These are phyloP conservation scores for Curvularia eragrostidis DNA, from an alignment of 2,329 filamentous ascomycete genomes.

Conservation along the genomic window DNA sequence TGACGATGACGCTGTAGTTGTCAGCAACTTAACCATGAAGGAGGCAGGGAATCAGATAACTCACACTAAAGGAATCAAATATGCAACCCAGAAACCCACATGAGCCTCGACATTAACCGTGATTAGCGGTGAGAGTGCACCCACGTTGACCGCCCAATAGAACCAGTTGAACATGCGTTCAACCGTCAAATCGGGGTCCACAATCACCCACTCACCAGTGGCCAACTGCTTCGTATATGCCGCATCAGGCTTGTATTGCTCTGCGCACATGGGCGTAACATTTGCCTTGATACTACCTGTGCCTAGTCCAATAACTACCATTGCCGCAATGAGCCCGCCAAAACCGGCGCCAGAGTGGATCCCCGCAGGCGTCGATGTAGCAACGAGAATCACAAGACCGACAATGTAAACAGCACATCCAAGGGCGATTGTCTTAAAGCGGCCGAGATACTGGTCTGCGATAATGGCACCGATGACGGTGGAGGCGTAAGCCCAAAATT, in stretches of 20 bases:
- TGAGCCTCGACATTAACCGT: conserved; percentile 19
- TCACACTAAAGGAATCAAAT: conserved; percentile 14
- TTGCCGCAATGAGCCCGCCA: conserved; percentile 14
- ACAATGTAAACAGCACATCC: conserved; percentile 15
- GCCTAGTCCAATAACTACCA: conserved; percentile 17
- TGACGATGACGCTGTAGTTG: neutral
- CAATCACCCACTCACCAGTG: conserved; percentile 14
- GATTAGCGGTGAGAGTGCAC: conserved; percentile 11
- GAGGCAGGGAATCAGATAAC: neutral
- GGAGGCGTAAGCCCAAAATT: conserved; percentile 15
- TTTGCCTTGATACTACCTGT: conserved; percentile 24
- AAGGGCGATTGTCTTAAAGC: conserved; percentile 14
- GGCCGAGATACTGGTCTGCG: conserved; percentile 21
- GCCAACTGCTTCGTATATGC: conserved; percentile 7
- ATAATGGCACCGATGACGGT: conserved; percentile 19
- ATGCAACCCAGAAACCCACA: conserved; percentile 18
- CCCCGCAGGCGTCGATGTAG: conserved; percentile 13
- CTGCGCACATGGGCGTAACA: conserved; percentile 17
- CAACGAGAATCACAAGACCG: conserved; percentile 15
- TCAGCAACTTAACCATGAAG: neutral
- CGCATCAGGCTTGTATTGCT: conserved; percentile 14
- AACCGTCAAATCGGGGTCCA: conserved; percentile 18
- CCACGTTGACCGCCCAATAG: conserved; percentile 19
- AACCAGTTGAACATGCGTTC: conserved; percentile 18
- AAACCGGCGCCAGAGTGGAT: conserved; percentile 11